These are phyloP conservation scores for Erysimum cheiranthoides DNA, from an alignment of 345 rosid genomes.

Conservation along the genomic window DNA sequence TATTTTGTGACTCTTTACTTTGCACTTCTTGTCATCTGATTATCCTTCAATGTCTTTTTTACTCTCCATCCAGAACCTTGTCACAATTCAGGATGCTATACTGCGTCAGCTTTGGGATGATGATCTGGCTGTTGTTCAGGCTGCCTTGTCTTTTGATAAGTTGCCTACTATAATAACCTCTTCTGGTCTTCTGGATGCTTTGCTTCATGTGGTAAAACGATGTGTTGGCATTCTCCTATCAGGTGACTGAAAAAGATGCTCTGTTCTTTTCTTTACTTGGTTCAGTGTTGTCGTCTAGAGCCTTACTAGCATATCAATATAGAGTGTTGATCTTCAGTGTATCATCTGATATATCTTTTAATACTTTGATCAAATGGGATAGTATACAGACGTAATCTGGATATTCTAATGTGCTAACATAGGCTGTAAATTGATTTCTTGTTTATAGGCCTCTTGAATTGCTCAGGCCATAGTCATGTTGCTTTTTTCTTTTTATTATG, in stretches of 20 bases:
- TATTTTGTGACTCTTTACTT: slow-evolving; percentile 8
- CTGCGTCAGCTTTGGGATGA: slow-evolving; percentile 76
- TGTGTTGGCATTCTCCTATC: slow-evolving; percentile 56
- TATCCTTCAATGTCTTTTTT: background rate
- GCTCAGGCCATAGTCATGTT: slow-evolving; percentile 7
- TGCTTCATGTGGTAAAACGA: slow-evolving; percentile 59
- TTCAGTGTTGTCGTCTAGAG: slow-evolving; percentile 11
- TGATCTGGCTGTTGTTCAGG: slow-evolving; percentile 79
- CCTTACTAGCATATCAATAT: background rate
- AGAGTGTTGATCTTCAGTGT: slow-evolving; percentile 3
- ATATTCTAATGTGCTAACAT: slow-evolving; percentile 10
- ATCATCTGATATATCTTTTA: slow-evolving; percentile 19
- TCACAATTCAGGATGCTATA: slow-evolving; percentile 67
- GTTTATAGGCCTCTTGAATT: slow-evolving; percentile 3
- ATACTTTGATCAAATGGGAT: slow-evolving; percentile 5
- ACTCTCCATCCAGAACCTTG: slow-evolving; percentile 60
- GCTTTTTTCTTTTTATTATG: background rate
- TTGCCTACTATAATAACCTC: slow-evolving; percentile 58
- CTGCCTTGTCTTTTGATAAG: slow-evolving; percentile 70
- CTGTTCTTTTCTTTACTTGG: slow-evolving; percentile 22
- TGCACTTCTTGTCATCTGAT: slow-evolving; percentile 26
- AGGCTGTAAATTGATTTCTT: slow-evolving; percentile 15
- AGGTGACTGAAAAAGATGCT: slow-evolving; percentile 54
- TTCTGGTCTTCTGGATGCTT: slow-evolving; percentile 63
- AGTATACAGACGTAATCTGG: background rate